Evolutionary conservation across 1,284 basidiomycete genomes (phyloP).

Genomic region (Rhodotorula sp.): DNA sequence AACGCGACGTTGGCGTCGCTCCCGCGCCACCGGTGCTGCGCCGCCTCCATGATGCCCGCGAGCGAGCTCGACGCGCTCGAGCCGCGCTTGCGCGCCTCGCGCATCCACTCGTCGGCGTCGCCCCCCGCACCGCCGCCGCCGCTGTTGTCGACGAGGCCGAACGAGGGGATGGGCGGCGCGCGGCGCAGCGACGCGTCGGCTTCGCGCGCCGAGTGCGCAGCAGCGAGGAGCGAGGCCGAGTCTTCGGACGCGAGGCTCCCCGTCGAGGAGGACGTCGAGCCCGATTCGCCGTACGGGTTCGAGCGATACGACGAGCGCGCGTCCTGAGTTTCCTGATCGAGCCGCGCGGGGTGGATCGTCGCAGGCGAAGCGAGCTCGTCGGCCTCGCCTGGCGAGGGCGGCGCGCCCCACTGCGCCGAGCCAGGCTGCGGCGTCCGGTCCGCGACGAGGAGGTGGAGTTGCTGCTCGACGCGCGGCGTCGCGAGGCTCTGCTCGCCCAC

Average conservation of each 20-base stretch:
- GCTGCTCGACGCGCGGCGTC: not conserved
- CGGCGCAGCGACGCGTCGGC: not conserved
- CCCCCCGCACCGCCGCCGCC: not conserved
- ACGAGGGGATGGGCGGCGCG: slow-evolving; percentile 17
- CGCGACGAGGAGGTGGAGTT: not conserved
- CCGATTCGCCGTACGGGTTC: no score
- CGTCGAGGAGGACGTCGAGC: no score
- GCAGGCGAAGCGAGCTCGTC: no score
- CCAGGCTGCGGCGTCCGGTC: no score
- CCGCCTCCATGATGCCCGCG: not conserved
- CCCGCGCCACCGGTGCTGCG: not conserved
- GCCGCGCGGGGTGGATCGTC: no score
- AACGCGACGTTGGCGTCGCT: not conserved
- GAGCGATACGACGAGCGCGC: no score
- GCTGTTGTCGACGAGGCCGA: slow-evolving; percentile 34
- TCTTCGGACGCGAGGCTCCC: no score
- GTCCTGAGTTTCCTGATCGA: no score
- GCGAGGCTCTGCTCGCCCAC: not conserved
- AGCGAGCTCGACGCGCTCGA: slow-evolving; percentile 31
- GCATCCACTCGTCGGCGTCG: not conserved
- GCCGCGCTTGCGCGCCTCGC: slow-evolving; percentile 17
- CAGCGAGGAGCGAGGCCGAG: not conserved
- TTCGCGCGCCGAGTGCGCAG: not conserved
- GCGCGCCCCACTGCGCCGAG: no score
- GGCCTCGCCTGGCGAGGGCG: no score